Base-by-base conservation (phyloP, 139 green algal genomes). In the Medakamo hakoo region DNA sequence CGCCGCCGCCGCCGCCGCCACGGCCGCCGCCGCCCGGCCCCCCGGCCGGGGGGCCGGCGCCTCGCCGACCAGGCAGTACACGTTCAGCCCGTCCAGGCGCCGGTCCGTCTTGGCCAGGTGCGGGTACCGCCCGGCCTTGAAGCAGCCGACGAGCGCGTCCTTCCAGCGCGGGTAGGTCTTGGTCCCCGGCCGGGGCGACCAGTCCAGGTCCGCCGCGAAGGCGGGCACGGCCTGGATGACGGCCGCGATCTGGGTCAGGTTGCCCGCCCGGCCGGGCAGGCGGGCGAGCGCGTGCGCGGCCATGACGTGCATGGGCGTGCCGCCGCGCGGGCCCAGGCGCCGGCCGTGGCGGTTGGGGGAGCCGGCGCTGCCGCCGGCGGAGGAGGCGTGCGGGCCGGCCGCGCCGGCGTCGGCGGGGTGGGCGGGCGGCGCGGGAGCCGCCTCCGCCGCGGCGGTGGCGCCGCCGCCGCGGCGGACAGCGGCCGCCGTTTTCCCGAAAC, bases 111-210 rank as follows among this genome's bases (percentile, higher is more conserved):
- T 75, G 55, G 58, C 30, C 30, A 75, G 60, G 64, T 75, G 64
- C 3, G 63, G 60, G 64, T 75, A 75, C 31, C 70, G 70, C 20
- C 64, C 64, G 4, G 59, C 30, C 64, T 75, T 75, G 64, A 75
- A 75, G 60, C 70, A 75, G 21, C 70, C 70, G n/a, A 75, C 55
- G 55, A 75, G 57, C 27, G 70, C 62, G 40, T 75, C 70, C 64
- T 75, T 75, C 68, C 68, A 74, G 30, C 68, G 60, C 1, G 70
- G 64, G 60, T 75, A 75, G 0, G 70, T 75, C 48, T 75, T 75
- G 19, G 70, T 75, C 60, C 70, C 70, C 2, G 70, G 69, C 26
- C 69, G 29, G 1, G 69, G 63, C 18, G 30, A 64, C 52, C 65
- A 70, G 64, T 70, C 69, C 32, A 75, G 64, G 48, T 68, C 49